Base-by-base conservation (phyloP, 2,329 filamentous ascomycete species). In the Fusarium anguioides region DNA sequence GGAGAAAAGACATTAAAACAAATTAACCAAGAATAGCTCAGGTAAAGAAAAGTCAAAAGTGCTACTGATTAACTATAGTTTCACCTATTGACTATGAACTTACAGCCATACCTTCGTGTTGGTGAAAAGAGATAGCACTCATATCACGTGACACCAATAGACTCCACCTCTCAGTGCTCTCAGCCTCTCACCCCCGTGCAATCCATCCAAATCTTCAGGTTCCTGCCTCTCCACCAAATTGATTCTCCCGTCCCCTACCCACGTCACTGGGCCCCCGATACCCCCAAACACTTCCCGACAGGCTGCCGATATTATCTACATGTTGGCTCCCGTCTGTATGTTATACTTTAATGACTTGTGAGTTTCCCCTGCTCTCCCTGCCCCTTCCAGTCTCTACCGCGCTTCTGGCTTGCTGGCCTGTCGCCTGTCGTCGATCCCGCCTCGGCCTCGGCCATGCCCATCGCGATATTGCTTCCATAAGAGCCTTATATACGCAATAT, bases 301-400 rank as follows among this genome's bases (percentile, higher is more conserved):
- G 65, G 53, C 64, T 66, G 69, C 64, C 63, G 56, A 66, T 60
- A 64, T 57, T 54, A 59, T 70, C 62, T 66, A 68, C 51, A 74
- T 74, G 69, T 62, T 59, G 49, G 57, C 60, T 72, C 75, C 74
- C 79, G 76, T 76, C 76, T 80, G 76, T 74, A 71, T 72, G 75
- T 75, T 75, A 74, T 80, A 76, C 72, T 76, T 82, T 81, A 76
- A 83, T 84, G 81, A 82, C 78, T 82, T 80, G 83, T 85, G 79
- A 82, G 83, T 85, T 62, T 59, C 69, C 66, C 66, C 70, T 45
- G 60, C 50, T 62, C 70, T 73, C 67, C 72, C 70, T 70, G 67
- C 70, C 29, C 41, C 55, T 50, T 61, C 47, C 29, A 69, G 66
- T 73, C 66, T 64, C 69, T 71, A 60, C 71, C 68, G 66, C 73